Evolutionary conservation across 225 moss, liverwort and hornwort genomes (phyloP).

Genomic region (Sphagnum tenellum): DNA sequence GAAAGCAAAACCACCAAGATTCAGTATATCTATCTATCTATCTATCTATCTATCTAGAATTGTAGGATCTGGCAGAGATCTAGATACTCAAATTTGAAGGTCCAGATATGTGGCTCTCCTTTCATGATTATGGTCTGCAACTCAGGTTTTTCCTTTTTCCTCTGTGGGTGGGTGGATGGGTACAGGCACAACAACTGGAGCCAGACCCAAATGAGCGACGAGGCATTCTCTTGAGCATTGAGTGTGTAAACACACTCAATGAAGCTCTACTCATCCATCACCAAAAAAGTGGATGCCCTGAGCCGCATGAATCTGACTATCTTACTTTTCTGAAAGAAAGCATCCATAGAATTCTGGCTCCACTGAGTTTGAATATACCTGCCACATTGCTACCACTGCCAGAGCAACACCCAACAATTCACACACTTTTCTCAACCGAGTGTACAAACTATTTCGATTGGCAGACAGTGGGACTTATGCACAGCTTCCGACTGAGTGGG

Average conservation of each 20-base stretch:
- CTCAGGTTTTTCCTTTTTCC: too few species aligned
- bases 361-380: too few species aligned
- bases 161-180: not conserved
- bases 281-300: constrained; percentile 51
- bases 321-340: constrained; percentile 41
- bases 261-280: constrained; percentile 76
- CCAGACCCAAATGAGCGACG: constrained; percentile 33
- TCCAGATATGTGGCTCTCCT: too few species aligned
- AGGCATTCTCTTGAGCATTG: constrained; percentile 70
- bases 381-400: too few species aligned
- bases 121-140: too few species aligned
- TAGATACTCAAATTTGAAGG: not conserved
- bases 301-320: constrained; percentile 55
- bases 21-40: too few species aligned
- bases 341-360: too few species aligned
- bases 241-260: constrained; percentile 89
- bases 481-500: constrained; percentile 70
- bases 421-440: constrained; percentile 88
- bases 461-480: constrained; percentile 92
- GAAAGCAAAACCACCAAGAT: too few species aligned
- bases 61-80: not conserved
- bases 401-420: constrained; percentile 18
- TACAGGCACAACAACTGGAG: constrained; percentile 51
- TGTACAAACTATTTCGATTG: constrained; percentile 88
- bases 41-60: too few species aligned